Base-by-base conservation (phyloP, 108 stramenopile species). In the Parietichytrium sp. region DNA sequence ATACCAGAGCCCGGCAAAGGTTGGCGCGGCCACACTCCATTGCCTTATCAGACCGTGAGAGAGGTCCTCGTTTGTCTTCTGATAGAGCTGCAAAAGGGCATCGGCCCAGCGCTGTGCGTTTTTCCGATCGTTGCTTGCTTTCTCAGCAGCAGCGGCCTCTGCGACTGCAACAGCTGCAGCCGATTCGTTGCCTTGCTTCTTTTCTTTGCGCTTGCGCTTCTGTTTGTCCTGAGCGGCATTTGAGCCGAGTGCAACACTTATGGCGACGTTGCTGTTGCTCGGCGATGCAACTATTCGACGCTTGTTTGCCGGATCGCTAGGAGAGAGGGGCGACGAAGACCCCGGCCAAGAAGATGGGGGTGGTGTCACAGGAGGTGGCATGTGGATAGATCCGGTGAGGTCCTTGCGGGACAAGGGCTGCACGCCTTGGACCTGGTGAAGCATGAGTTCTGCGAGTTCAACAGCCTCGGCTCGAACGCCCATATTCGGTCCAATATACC, bases 61-160 rank as follows among this genome's bases (percentile, higher is more conserved):
- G 38, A 72, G 36, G 42, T 72, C 61, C 20, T 72, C 61, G 20
- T 72, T 20, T 10, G 36, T 42, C 10, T 42, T 33, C 38, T 42
- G 61, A 20, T 72, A 72, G 0, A 72, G 42, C 23, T 72, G 38
- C 13, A 72, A 72, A 20, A 72, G 38, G 8, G 61, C 45, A 6
- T 42, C 38, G 10, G 61, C 45, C 61, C 61, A 72, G 6, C 61
- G 61, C 10, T 72, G 36, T 0, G 61, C 61, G 45, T 72, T 72
- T 33, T 23, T 42, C 1, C 61, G 61, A 38, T 72, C 42, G 23
- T 45, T 33, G 45, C 38, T 42, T 6, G 61, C 38, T 38, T 72
- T 72, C 13, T 33, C 61, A 20, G 33, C 61, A 0, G 52, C 52
- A n/a, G 27, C 27, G 18, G 52, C 52, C 27, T 23, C 52, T 15